Percentiles rank a stretch among this genome's conserved stretches.
These are phyloP conservation scores for Pleurotus djamor DNA, from an alignment of 768 basidiomycete genomes.

Conservation along the genomic window DNA sequence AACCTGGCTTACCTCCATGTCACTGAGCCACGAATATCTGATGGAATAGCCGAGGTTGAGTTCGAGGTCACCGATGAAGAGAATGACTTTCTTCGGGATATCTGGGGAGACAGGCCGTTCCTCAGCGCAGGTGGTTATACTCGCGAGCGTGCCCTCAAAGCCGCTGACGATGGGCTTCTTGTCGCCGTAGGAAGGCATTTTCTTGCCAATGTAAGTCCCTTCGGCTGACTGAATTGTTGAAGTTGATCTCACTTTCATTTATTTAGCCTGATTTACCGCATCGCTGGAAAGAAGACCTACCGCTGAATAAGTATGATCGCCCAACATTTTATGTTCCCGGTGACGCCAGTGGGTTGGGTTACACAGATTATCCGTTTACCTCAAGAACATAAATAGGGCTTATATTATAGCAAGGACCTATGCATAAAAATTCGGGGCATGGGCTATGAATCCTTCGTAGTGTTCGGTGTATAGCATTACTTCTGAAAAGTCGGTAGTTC, in stretches of 20 bases:
- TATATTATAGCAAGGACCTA: too few species aligned
- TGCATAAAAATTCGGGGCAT: too few species aligned
- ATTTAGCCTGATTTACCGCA: conserved; percentile 28
- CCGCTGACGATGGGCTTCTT: conserved; percentile 22
- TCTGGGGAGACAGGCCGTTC: conserved; percentile 25
- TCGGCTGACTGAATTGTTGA: not conserved
- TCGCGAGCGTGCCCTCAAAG: conserved; percentile 23
- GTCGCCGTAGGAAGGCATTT: conserved; percentile 31
- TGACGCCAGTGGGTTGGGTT: conserved; percentile 16
- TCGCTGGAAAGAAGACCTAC: conserved; percentile 19
- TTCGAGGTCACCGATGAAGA: conserved; percentile 9
- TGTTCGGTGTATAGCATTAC: too few species aligned
- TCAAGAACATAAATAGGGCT: not conserved
- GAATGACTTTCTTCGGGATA: conserved; percentile 23
- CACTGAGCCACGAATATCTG: conserved; percentile 26
- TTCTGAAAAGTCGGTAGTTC: too few species aligned
- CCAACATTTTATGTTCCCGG: conserved; percentile 22
- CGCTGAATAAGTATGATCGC: conserved; percentile 23
- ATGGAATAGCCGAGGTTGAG: conserved; percentile 10
- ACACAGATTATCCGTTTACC: conserved; percentile 26
- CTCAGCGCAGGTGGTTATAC: conserved; percentile 31
- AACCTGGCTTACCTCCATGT: conserved; percentile 44
- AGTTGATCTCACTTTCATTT: not conserved
- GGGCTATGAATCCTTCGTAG: too few species aligned
- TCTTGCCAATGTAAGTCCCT: conserved; percentile 26